Conservation (phyloP, 148 eudicot genomes). For the Camellia sinensis region DNA sequence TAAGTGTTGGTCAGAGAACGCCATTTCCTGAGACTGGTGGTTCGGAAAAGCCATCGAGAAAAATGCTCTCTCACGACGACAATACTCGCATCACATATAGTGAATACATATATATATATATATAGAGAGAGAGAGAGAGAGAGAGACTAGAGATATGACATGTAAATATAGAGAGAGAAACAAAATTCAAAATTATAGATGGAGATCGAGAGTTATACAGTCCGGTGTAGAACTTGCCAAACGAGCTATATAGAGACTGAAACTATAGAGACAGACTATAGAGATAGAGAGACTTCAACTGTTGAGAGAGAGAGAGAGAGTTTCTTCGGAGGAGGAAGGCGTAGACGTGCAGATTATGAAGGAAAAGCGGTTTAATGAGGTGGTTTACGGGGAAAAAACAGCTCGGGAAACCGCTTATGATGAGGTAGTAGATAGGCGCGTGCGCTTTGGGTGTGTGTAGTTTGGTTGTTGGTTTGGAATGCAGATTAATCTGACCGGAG, state of each 20-base stretch:
- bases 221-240: no score
- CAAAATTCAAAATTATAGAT: background rate
- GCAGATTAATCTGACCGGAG: background rate
- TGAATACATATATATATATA: background rate
- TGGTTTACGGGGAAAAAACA: background rate
- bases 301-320: no score
- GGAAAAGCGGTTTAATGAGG: background rate
- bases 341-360: background rate
- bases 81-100: background rate
- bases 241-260: no score
- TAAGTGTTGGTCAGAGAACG: constrained; percentile 28
- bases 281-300: no score
- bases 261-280: no score
- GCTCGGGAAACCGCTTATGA: background rate
- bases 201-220: no score
- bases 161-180: background rate
- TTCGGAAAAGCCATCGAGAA: constrained; percentile 36
- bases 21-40: constrained; percentile 36
- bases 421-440: background rate
- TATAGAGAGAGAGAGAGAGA: background rate
- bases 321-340: background rate
- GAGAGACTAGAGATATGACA: background rate
- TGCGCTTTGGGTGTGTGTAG: background rate
- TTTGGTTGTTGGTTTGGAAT: background rate
- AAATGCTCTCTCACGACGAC: background rate